Percentiles rank a stretch among this genome's conserved stretches.
These are phyloP conservation scores for Didymella lethalis DNA, from an alignment of 2,329 filamentous ascomycete genomes.

Conservation along the genomic window DNA sequence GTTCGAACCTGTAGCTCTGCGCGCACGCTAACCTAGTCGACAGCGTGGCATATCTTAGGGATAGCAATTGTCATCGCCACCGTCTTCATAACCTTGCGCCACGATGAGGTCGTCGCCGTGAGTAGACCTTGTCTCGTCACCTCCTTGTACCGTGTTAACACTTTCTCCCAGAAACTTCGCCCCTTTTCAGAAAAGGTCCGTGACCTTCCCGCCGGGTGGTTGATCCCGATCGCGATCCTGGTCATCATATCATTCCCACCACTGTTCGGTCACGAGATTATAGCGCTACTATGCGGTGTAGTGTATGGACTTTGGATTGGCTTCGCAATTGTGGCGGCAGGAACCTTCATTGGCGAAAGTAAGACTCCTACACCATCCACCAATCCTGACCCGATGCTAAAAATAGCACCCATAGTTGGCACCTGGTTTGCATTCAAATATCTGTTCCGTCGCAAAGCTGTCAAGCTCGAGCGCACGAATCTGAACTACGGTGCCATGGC, in stretches of 20 bases:
- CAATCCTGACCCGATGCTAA: slow-evolving; percentile 20
- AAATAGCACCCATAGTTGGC: slow-evolving; percentile 31
- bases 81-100: slow-evolving; percentile 40
- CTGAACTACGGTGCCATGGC: slow-evolving; percentile 49
- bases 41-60: slow-evolving; percentile 46
- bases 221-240: slow-evolving; percentile 47
- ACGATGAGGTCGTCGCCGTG: slow-evolving; percentile 45
- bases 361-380: slow-evolving; percentile 10
- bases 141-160: slow-evolving; percentile 18
- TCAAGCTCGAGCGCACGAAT: slow-evolving; percentile 46
- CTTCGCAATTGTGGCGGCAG: slow-evolving; percentile 45
- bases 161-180: slow-evolving; percentile 36
- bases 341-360: slow-evolving; percentile 48
- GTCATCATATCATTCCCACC: slow-evolving; percentile 48
- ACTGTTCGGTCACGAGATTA: slow-evolving; percentile 46
- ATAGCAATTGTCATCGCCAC: slow-evolving; percentile 40
- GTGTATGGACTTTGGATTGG: slow-evolving; percentile 48
- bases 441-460: slow-evolving; percentile 39
- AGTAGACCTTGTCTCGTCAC: slow-evolving; percentile 10
- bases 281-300: slow-evolving; percentile 47
- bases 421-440: slow-evolving; percentile 50
- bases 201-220: slow-evolving; percentile 47
- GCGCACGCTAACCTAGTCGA: slow-evolving; percentile 18
- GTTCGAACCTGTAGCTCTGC: neutral
- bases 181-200: slow-evolving; percentile 47